phyloP scores from a whole-genome alignment of 306 rosid species.

The Abrus pulchellus region DNA sequence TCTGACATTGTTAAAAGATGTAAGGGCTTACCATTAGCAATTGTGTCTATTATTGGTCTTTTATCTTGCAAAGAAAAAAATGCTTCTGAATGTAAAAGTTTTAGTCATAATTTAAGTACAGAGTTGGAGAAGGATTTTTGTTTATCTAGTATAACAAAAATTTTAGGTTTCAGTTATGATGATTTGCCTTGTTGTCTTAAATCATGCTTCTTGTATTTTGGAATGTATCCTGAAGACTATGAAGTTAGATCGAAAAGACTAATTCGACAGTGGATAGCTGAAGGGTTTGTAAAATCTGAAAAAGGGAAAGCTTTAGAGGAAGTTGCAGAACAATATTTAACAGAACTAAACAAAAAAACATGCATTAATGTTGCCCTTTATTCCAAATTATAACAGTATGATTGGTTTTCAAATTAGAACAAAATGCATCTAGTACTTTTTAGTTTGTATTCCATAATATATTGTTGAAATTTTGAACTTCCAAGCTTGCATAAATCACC shows the following conservation, averaged over 20 bases:
- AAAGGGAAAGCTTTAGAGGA: background rate
- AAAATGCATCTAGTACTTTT: too few relatives aligned
- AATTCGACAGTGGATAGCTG: conserved; percentile 16
- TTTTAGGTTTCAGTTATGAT: background rate
- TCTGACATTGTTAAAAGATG: background rate
- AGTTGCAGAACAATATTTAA: conserved; percentile 1
- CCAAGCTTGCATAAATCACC: too few relatives aligned
- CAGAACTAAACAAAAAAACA: too few relatives aligned
- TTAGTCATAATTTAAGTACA: too few relatives aligned
- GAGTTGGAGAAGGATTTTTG: too few relatives aligned
- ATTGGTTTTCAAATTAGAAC: too few relatives aligned
- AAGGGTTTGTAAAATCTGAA: conserved; percentile 36
- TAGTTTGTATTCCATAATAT: too few relatives aligned
- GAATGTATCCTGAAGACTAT: conserved; percentile 23
- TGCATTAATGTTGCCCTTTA: too few relatives aligned
- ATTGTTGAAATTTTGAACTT: too few relatives aligned
- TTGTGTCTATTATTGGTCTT: conserved; percentile 3
- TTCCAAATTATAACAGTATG: too few relatives aligned
- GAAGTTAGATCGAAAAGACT: background rate
- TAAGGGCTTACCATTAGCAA: background rate
- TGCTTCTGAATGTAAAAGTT: too few relatives aligned
- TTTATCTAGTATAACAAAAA: background rate
- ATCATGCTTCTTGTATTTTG: conserved; percentile 38
- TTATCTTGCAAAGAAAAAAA: background rate
- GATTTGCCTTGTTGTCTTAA: conserved; percentile 7